Percentiles rank a stretch among this genome's conserved stretches.
Conservation (phyloP, 441 rosid species). For the Viola pubescens region DNA sequence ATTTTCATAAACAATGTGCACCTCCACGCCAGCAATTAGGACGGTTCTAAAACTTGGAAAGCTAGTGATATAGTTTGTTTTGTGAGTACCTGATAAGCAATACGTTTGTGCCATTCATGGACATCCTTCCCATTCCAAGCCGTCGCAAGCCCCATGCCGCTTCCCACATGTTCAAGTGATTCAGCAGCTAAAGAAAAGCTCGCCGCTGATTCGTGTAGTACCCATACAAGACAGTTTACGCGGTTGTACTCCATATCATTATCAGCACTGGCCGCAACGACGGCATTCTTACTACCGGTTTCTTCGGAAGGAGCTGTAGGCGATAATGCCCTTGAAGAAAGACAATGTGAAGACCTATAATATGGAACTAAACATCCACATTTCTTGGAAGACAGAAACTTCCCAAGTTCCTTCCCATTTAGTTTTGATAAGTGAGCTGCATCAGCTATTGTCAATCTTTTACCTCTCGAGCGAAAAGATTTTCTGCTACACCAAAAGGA, state of each 20-base stretch:
- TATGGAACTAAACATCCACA: conserved; percentile 11
- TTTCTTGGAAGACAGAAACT: conserved; percentile 14
- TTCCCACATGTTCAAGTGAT: conserved; percentile 43
- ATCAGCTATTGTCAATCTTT: conserved; percentile 14
- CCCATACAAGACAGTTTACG: conserved; percentile 51
- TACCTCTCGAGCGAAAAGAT: conserved; percentile 23
- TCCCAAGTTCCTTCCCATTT: conserved; percentile 19
- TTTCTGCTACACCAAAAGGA: conserved; percentile 28
- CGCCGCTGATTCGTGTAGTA: conserved; percentile 50
- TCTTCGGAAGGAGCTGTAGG: conserved; percentile 26
- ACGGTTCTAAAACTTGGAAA: background rate
- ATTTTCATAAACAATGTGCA: conserved; percentile 23
- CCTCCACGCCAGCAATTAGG: conserved; percentile 1
- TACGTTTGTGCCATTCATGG: conserved; percentile 51
- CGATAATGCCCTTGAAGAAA: conserved; percentile 26
- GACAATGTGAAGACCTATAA: conserved; percentile 17
- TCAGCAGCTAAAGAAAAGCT: conserved; percentile 46
- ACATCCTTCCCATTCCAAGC: conserved; percentile 73
- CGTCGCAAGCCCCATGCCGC: conserved; percentile 42
- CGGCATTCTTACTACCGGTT: conserved; percentile 22
- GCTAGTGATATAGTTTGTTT: background rate
- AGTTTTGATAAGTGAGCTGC: conserved; percentile 21
- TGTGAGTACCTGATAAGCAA: conserved; percentile 40
- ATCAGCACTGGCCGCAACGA: conserved; percentile 19
- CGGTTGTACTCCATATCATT: conserved; percentile 32